Evolutionary conservation across 805 yeast species (phyloP).

Genomic region (Kuraishia molischiana): DNA sequence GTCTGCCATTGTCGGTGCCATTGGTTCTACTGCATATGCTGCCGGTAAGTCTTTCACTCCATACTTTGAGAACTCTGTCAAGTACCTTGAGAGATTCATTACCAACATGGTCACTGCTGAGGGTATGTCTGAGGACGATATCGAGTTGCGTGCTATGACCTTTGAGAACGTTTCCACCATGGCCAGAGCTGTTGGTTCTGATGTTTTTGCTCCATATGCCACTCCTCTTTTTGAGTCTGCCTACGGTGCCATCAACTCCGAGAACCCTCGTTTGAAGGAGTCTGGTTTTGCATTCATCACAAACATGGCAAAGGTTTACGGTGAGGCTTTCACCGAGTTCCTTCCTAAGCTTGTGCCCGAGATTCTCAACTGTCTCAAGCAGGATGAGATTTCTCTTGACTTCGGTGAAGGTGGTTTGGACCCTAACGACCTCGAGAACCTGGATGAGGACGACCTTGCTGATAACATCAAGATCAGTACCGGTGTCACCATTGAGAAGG

Average conservation of each 20-base stretch:
- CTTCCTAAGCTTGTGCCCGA: conserved; percentile 76
- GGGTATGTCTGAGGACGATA: conserved; percentile 80
- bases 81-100: conserved; percentile 74
- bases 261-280: conserved; percentile 82
- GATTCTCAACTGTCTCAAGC: conserved; percentile 73
- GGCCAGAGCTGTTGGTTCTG: conserved; percentile 95
- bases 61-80: conserved; percentile 73
- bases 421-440: conserved; percentile 38
- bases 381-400: conserved; percentile 72
- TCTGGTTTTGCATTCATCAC: conserved; percentile 90
- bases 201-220: conserved; percentile 76
- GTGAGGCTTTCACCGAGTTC: conserved; percentile 80
- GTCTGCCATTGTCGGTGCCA: conserved; percentile 82
- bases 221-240: conserved; percentile 86
- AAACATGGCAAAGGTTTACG: conserved; percentile 91
- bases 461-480: conserved; percentile 82
- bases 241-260: conserved; percentile 64
- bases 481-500: conserved; percentile 92
- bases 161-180: conserved; percentile 90
- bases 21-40: conserved; percentile 95
- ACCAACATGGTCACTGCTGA: conserved; percentile 52
- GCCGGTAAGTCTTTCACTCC: conserved; percentile 85
- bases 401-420: conserved; percentile 40
- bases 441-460: conserved; percentile 49
- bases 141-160: conserved; percentile 84